Base-by-base conservation (phyloP, 129 eudicot genomes). In the Flaveria brownii region DNA sequence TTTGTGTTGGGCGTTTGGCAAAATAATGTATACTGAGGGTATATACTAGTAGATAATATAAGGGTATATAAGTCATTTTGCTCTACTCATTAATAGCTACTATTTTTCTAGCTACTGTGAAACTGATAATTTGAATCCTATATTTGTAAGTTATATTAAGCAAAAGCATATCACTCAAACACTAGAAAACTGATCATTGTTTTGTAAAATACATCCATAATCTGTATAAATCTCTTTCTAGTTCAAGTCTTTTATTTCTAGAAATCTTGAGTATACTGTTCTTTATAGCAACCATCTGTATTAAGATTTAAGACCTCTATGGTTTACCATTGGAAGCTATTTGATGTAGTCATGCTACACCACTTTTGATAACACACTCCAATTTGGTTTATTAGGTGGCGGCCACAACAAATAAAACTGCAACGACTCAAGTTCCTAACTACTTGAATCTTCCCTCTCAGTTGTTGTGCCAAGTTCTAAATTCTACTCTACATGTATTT, bases 401-500 rank as follows among this genome's bases (percentile, higher is more conserved):
- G 25, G 92, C 88, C 45, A 89, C 99, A 41, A 89, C 99, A 12
- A 94, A 89, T 68, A 85, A 92, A 70, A 77, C 89, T 16, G 93
- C 96, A 61, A 94, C 97, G 2, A 86, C 96, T 8, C 99, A 95
- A 74, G 89, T 95, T 68, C 99, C 97, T 0, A 91, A 89, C 75
- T 95, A 95, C 67, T 96, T 96, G 25, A 95, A 87, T 87, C 96
- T 95, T 71, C 94, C 99, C 3, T 80, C 97, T 78, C 97, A 95
- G 50, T 79, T 95, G 78, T 72, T 91, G 85, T 95, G 99, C 83
- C 99, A 95, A 95, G 99, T 95, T 56, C 89, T 91, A 81, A 91
- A 86, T 87, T 93, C 88, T n/a, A 91, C 97, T 0, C 85, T 89
- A 33, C 99, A 95, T 81, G 99, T 95, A 91, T 59, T 84, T 75